These are phyloP conservation scores for Saccharomycopsis selenospora DNA, from an alignment of 805 yeast genomes.

Conservation along the genomic window DNA sequence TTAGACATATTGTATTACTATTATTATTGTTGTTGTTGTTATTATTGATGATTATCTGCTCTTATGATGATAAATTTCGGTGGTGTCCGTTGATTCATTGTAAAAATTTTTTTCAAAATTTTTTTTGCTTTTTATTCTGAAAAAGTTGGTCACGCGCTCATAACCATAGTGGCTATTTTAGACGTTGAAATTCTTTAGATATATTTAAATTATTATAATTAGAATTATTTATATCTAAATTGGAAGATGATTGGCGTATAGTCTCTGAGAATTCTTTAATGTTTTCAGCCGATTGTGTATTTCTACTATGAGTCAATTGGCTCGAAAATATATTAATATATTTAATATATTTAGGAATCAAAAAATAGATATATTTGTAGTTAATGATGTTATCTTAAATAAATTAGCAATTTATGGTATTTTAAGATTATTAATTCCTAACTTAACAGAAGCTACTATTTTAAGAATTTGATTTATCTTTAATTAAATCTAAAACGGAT, in stretches of 20 bases:
- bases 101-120: no score
- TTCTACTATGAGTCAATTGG: slow-evolving; percentile 23
- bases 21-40: no score
- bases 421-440: slow-evolving; percentile 22
- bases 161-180: no score
- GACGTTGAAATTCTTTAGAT: slow-evolving; percentile 2
- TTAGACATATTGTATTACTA: slow-evolving; percentile 48
- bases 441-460: slow-evolving; percentile 21
- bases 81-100: no score
- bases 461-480: no score
- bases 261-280: slow-evolving; percentile 11
- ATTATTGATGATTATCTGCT: no score
- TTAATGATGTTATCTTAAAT: slow-evolving; percentile 20
- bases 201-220: not conserved
- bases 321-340: slow-evolving; percentile 12
- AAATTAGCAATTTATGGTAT: slow-evolving; percentile 21
- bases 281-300: slow-evolving; percentile 5
- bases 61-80: no score
- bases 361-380: slow-evolving; percentile 22
- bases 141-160: no score
- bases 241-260: slow-evolving; percentile 9
- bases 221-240: slow-evolving; percentile 4
- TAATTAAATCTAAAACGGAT: no score
- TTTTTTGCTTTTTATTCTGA: no score
- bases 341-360: no score